Evolutionary conservation across 495 filamentous ascomycete species (phyloP), one percentile per base, ranked within the genome.

Genomic region (Podospora didyma): DNA sequence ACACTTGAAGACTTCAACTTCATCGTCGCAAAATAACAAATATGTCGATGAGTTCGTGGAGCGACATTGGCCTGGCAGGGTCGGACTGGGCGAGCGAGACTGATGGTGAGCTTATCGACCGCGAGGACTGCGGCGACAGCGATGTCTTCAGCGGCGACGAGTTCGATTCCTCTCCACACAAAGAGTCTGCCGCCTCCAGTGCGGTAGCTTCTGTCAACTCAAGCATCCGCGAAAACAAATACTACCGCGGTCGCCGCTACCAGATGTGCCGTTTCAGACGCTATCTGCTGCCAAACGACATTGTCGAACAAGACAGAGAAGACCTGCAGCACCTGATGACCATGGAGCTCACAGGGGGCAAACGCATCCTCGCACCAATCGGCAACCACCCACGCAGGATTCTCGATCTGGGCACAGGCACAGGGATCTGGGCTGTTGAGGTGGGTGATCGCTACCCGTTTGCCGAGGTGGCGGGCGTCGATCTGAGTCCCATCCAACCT

Each of bases 351-450:
- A 76, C 73, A 50, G 58, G 73, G 7, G 75, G 72, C 17, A 71
- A 71, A 45, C 58, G 82, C 31, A 80, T 78, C 62, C 68, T 83
- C 50, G 77, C 84, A 0, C 82, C 83, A 10, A 66, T 86, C 1
- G 22, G 24, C 28, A 45, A 66, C 41, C 57, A 77, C 20, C 79
- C 81, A 2, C 62, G 75, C 45, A 71, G 69, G 49, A 81, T 86
- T 24, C 73, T 88, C 24, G 85, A 86, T 59, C 75, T 86, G 22
- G 83, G 85, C 31, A 84, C 81, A 1, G 81, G 81, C n/a, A 83
- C 80, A 0, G 82, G 76, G 20, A 71, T 76, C 60, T 87, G 85
- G 85, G 78, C 83, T 1, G 82, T 87, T 46, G 83, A 86, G 64
- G 59, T 82, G 46, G 80, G 64, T 26, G 67, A 73, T 35, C 42